Evolutionary conservation across 2,329 filamentous ascomycete species (phyloP), one percentile per base, ranked within the genome.

Genomic region (Trichoderma koningiopsis): DNA sequence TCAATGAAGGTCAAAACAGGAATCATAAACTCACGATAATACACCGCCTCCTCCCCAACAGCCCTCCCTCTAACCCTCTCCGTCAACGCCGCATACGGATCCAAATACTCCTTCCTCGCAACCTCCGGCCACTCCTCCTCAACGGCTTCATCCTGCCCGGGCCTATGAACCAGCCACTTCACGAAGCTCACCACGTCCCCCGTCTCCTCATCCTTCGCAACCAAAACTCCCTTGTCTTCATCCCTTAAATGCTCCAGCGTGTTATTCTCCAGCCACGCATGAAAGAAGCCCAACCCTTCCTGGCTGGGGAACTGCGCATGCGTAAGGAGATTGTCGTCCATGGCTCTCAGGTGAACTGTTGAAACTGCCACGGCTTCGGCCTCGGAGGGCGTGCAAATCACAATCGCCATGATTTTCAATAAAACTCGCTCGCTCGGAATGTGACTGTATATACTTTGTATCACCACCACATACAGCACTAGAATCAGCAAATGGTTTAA

Each of bases 271-370:
- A 83, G 71, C 73, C 76, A 81, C 5, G 60, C 68, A 47, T 72
- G 73, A 24, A 81, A 75, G 7, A 74, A 76, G 10, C 61, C 68
- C 35, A 77, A 73, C 57, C 76, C 76, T 19, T 76, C 73, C 7
- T 72, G 62, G 7, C 75, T 78, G 16, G 81, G 80, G 65, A 82
- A 82, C 70, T 83, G 79, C 1, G 78, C 78, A 67, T 81, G 79
- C 56, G 81, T 78, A 29, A 83, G 70, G 14, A 77, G 70, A 71
- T 83, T 82, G 47, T 73, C 70, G 57, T 79, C 75, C 81, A 82
- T 83, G 57, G 81, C 79, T 10, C 73, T 71, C 19, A 83, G 71
- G 70, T 82, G 81, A 64, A 81, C 77, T 52, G 72, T 72, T 8
- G 76, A 74, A 35, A 78, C 68, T 22, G 71, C 72, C 6, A 70